phyloP scores from a whole-genome alignment of 202 grass and related monocot species.

The Carex arenaria region DNA sequence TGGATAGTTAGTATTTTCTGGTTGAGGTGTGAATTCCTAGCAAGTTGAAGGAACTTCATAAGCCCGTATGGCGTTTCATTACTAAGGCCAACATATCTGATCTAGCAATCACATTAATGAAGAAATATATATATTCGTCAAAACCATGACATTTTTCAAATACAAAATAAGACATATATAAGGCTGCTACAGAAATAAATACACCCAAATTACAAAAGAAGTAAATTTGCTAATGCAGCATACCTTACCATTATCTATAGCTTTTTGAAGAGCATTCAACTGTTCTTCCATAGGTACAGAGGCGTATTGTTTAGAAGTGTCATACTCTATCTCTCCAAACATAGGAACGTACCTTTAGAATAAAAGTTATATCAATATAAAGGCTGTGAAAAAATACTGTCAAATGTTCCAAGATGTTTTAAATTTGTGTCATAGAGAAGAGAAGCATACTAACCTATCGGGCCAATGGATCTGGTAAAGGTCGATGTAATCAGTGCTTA shows the following conservation, averaged over 20 bases:
- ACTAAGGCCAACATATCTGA: slow-evolving; percentile 83
- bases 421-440: background rate
- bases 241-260: slow-evolving; percentile 72
- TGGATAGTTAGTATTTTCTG: slow-evolving; percentile 70
- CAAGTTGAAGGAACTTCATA: slow-evolving; percentile 71
- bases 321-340: slow-evolving; percentile 90
- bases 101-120: slow-evolving; percentile 38
- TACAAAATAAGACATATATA: background rate
- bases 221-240: background rate
- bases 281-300: slow-evolving; percentile 75
- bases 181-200: background rate
- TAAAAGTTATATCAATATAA: background rate
- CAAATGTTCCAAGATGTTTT: background rate
- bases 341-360: slow-evolving; percentile 72
- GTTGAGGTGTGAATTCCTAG: slow-evolving; percentile 33
- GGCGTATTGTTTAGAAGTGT: slow-evolving; percentile 41
- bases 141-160: background rate
- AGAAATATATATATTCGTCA: background rate
- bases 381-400: background rate
- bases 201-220: background rate
- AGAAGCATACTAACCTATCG: slow-evolving; percentile 48
- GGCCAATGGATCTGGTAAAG: slow-evolving; percentile 98
- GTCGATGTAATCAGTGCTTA: slow-evolving; percentile 79
- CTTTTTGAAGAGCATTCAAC: slow-evolving; percentile 59
- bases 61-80: slow-evolving; percentile 90